Evolutionary conservation across 306 rosid species (phyloP), one percentile per base, ranked within the genome.

Genomic region (Lathyrus aphaca): DNA sequence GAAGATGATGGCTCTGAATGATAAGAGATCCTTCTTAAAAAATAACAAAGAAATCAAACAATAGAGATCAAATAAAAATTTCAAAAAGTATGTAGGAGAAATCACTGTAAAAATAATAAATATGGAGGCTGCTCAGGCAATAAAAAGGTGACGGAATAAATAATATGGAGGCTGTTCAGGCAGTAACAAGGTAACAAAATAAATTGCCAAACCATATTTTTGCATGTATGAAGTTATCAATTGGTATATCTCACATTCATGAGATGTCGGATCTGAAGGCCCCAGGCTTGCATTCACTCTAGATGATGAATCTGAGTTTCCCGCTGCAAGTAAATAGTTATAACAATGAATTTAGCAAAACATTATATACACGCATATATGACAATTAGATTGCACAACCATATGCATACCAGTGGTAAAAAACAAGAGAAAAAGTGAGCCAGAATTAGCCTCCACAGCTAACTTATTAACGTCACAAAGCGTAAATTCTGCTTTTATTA

Each of bases 381-480:
- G 49, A 39, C 66, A 77, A 49, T 35, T 8, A 71, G 65, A 55
- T 14, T 15, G 56, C 64, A 66, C 45, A 75, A 63, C 16, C 45
- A 57, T 59, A 73, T 64, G 53, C 83, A 65, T 91, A 95, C 99
- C 96, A 68, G 81, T 71, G 82, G 87, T 84, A 73, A 91, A 85
- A 57, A 95, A 71, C 79, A 91, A 76, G 77, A 91, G 73, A 44
- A 81, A 79, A 75, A 83, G 75, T 54, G 89, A 74, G 49, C 84
- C 83, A 25, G 88, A 78, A 56, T 54, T 82, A 58, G 86, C 92
- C 64, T 86, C 87, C 55, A 8, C 42, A 10, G 87, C 87, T 44
- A 94, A 82, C 91, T 84, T 91, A 43, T 72, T 78, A 61, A 77
- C 68, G 45, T 86, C 92, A 35, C 90, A 96, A 25, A 95, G 97